A percentile compares a stretch with the other conserved stretches of the same genome.
Evolutionary conservation across 495 filamentous ascomycete species (phyloP).

Genomic region (Daldinia concentrica): DNA sequence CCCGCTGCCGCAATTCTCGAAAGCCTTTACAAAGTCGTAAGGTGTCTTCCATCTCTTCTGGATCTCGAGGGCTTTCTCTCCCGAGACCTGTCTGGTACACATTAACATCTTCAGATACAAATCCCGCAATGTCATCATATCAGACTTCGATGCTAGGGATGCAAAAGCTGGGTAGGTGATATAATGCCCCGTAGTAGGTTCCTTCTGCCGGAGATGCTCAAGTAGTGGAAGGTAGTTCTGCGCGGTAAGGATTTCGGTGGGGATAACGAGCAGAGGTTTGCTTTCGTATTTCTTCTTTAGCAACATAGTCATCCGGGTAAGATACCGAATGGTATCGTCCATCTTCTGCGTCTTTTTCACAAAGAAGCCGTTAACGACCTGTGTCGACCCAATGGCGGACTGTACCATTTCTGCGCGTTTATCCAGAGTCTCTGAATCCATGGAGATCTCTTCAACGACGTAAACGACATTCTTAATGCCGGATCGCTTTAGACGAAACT

Average conservation of each 20-base stretch:
- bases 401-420: conserved; percentile 73
- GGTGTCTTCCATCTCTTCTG: conserved; percentile 80
- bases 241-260: conserved; percentile 70
- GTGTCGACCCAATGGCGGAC: conserved; percentile 79
- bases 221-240: conserved; percentile 75
- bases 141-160: conserved; percentile 76
- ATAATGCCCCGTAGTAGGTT: conserved; percentile 63
- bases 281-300: conserved; percentile 72
- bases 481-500: conserved; percentile 77
- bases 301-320: conserved; percentile 77
- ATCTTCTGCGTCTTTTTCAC: conserved; percentile 79
- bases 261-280: conserved; percentile 66
- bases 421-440: conserved; percentile 57
- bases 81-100: conserved; percentile 79
- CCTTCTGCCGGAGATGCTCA: conserved; percentile 60
- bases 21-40: conserved; percentile 72
- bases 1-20: conserved; percentile 59
- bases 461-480: conserved; percentile 82
- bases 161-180: conserved; percentile 79
- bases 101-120: conserved; percentile 88
- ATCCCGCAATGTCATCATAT: conserved; percentile 75
- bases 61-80: conserved; percentile 84
- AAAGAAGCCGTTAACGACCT: conserved; percentile 85
- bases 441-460: conserved; percentile 76
- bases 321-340: conserved; percentile 83